Percentiles rank a stretch among this genome's conserved stretches.
Evolutionary conservation across 495 filamentous ascomycete genomes (phyloP).

Genomic region (Oidiodendron maius): DNA sequence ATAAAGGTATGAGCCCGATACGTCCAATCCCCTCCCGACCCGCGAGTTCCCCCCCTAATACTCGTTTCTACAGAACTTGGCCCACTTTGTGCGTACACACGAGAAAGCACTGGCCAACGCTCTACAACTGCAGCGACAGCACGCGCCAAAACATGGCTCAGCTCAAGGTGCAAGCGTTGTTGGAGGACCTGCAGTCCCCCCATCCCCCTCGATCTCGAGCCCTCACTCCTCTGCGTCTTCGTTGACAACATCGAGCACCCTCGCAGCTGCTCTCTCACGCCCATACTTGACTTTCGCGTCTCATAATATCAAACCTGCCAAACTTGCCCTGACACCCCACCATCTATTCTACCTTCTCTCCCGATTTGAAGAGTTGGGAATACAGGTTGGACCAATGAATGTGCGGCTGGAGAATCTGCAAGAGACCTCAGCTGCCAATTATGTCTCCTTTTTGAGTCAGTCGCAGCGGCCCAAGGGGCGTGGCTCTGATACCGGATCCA

Average conservation of each 20-base stretch:
- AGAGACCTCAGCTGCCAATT: constrained; percentile 77
- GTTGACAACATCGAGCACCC: constrained; percentile 60
- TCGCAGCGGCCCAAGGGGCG: constrained; percentile 67
- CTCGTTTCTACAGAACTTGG: constrained; percentile 64
- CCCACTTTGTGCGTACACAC: constrained; percentile 91
- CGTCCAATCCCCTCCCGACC: neutral
- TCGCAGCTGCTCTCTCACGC: constrained; percentile 80
- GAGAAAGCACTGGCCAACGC: constrained; percentile 97
- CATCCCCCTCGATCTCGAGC: constrained; percentile 41
- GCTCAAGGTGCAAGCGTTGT: constrained; percentile 47
- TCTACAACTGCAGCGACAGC: constrained; percentile 72
- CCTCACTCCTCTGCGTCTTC: constrained; percentile 50
- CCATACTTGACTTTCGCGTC: constrained; percentile 80
- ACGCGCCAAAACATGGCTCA: constrained; percentile 53
- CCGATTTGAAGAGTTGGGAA: constrained; percentile 86
- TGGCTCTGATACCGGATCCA: constrained; percentile 78
- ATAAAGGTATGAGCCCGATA: constrained; percentile 69
- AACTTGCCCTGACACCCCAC: constrained; percentile 91
- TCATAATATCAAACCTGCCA: constrained; percentile 77
- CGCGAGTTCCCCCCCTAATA: constrained; percentile 11
- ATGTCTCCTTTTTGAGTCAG: constrained; percentile 91
- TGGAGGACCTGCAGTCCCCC: constrained; percentile 38
- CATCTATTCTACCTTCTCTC: constrained; percentile 95
- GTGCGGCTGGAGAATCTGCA: constrained; percentile 92
- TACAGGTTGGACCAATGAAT: constrained; percentile 91